phyloP scores from a whole-genome alignment of 139 green algal genomes.

The Chlamydomonas incerta region DNA sequence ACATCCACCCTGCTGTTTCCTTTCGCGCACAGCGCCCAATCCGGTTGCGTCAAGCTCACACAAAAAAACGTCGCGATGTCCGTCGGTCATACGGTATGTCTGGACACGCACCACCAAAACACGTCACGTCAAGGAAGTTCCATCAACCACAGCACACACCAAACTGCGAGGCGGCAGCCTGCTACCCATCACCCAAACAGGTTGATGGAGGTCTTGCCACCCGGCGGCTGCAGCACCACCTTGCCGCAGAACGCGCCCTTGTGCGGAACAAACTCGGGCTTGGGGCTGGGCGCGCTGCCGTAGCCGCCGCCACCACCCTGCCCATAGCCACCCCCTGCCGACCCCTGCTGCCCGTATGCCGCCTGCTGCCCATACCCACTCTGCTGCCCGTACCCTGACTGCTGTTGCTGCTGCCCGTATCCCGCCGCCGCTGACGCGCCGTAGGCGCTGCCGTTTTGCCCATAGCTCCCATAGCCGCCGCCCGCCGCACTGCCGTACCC shows the following conservation, averaged over 20 bases:
- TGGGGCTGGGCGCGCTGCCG: neutral
- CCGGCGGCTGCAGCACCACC: conserved; percentile 43
- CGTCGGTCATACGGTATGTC: no score
- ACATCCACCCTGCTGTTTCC: no score
- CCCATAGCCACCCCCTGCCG: neutral
- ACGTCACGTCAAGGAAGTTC: no score
- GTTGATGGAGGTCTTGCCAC: conserved; percentile 50
- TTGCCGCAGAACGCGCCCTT: conserved; percentile 41
- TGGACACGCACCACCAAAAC: no score
- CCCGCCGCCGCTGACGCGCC: neutral
- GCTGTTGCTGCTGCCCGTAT: neutral
- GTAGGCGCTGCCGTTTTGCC: neutral
- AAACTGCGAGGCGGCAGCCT: no score
- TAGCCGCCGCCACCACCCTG: neutral
- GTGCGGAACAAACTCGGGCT: neutral
- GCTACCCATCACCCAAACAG: conserved; percentile 49
- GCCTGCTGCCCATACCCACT: neutral
- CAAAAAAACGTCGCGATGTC: no score
- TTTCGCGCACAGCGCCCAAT: no score
- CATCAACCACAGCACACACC: no score
- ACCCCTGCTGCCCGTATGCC: no score
- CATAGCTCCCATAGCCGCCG: neutral
- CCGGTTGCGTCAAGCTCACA: no score
- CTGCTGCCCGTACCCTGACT: neutral
- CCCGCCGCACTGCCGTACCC: neutral